A percentile compares a stretch with the other conserved stretches of the same genome.
phyloP scores from a whole-genome alignment of 169 alveolate species.

The Theileria orientalis region DNA sequence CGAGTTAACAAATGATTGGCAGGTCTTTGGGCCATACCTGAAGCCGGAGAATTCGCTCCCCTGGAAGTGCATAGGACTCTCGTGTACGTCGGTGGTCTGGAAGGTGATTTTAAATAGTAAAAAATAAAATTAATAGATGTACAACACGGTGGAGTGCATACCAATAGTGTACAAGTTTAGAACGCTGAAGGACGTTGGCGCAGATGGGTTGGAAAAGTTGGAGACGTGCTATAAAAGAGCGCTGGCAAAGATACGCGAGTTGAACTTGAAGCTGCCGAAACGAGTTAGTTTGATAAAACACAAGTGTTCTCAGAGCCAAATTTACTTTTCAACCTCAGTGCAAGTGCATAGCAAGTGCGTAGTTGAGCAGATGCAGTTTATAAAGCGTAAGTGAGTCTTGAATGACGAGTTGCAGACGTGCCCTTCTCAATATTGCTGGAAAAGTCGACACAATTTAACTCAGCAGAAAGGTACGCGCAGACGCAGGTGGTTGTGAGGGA shows the following conservation, averaged over 20 bases:
- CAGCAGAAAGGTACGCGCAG: conserved; percentile 30
- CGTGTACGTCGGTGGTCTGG: conserved; percentile 54
- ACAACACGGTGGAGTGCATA: conserved; percentile 42
- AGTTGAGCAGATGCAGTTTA: conserved; percentile 49
- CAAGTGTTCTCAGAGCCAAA: background rate
- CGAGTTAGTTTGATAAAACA: background rate
- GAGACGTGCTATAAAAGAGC: conserved; percentile 6
- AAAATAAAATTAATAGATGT: conserved; percentile 20
- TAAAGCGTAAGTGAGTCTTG: conserved; percentile 31
- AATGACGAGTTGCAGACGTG: conserved; percentile 31
- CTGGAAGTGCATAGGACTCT: conserved; percentile 57
- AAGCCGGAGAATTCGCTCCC: conserved; percentile 55
- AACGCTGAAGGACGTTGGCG: conserved; percentile 3
- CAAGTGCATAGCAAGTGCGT: conserved; percentile 17
- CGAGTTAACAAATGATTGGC: background rate
- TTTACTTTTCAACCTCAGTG: conserved; percentile 36
- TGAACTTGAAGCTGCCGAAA: conserved; percentile 1
- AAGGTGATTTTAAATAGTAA: conserved; percentile 12
- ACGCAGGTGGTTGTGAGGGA: conserved; percentile 58
- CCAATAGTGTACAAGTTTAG: conserved; percentile 49
- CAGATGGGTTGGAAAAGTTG: background rate
- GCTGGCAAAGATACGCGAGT: background rate
- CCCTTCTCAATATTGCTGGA: conserved; percentile 56
- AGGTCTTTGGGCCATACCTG: conserved; percentile 51
- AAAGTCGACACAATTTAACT: conserved; percentile 40